Percentiles rank a stretch among this genome's conserved stretches.
These are phyloP conservation scores for Grifola frondosa DNA, from an alignment of 1,284 basidiomycete species.

Conservation along the genomic window DNA sequence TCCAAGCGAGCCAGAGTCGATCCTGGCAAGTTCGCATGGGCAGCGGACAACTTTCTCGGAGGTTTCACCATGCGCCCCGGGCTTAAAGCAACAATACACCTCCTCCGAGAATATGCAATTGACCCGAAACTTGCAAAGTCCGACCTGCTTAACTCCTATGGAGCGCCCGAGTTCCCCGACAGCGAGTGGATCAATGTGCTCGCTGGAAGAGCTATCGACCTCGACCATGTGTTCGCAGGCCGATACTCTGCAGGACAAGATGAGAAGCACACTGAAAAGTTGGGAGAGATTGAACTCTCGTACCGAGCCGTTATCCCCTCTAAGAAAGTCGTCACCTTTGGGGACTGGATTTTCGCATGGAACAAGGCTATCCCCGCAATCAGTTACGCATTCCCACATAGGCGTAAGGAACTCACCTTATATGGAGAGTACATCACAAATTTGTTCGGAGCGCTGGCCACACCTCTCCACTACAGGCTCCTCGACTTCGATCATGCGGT, in stretches of 20 bases:
- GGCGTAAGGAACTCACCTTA: background rate
- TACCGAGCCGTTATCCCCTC: background rate
- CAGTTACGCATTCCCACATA: conserved; percentile 3
- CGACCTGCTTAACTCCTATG: background rate
- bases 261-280: background rate
- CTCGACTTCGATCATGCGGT: conserved; percentile 3
- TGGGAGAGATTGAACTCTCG: background rate
- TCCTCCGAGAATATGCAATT: background rate
- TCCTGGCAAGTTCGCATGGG: too few species aligned
- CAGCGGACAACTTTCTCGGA: too few species aligned
- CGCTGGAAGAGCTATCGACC: background rate
- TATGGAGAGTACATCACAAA: conserved; percentile 1
- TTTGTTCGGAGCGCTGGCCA: background rate
- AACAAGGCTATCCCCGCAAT: background rate
- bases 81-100: background rate
- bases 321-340: background rate
- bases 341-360: conserved; percentile 2
- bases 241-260: background rate
- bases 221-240: conserved; percentile 1
- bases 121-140: background rate
- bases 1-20: too few species aligned
- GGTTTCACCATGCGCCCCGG: too few species aligned
- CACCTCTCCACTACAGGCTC: background rate
- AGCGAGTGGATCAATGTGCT: conserved; percentile 1
- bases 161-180: background rate